A percentile compares a stretch with the other conserved stretches of the same genome.
phyloP scores from a whole-genome alignment of 176 grass and related monocot species.

The Poa pratensis region DNA sequence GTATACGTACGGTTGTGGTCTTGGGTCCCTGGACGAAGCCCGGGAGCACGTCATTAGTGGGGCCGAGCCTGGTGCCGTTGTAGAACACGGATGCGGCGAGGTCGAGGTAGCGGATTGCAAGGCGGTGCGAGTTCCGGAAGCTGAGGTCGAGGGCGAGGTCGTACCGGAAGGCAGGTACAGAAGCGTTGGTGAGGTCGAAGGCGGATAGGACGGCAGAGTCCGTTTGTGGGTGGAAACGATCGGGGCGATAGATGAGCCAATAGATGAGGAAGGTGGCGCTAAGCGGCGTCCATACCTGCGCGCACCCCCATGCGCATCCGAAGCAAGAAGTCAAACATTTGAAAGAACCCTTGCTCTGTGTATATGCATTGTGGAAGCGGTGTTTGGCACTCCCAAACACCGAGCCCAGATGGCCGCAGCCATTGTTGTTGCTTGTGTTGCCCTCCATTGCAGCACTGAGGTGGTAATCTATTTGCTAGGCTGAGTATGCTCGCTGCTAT shows the following conservation, averaged over 20 bases:
- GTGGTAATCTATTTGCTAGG: too few relatives aligned
- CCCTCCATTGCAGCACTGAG: too few relatives aligned
- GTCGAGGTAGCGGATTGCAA: conserved; percentile 23
- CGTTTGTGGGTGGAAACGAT: conserved; percentile 16
- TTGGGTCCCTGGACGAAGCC: conserved; percentile 26
- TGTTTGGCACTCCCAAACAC: too few relatives aligned
- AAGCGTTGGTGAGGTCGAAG: conserved; percentile 6
- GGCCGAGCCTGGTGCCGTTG: conserved; percentile 14
- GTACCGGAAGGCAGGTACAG: background rate
- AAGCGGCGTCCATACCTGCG: conserved; percentile 9
- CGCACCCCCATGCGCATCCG: background rate
- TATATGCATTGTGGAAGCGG: too few relatives aligned
- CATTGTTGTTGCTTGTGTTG: too few relatives aligned
- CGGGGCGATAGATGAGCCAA: conserved; percentile 36
- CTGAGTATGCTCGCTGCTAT: too few relatives aligned
- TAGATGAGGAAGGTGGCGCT: background rate
- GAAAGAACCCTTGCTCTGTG: background rate
- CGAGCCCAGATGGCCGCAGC: too few relatives aligned
- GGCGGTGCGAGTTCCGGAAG: conserved; percentile 15
- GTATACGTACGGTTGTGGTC: conserved; percentile 9
- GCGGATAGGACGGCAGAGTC: conserved; percentile 20
- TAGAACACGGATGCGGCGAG: conserved; percentile 21
- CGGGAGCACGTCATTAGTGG: conserved; percentile 5
- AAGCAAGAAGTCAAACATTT: background rate
- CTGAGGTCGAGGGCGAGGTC: conserved; percentile 6